phyloP scores from a whole-genome alignment of 768 basidiomycete species.

The Suillus sp. region DNA sequence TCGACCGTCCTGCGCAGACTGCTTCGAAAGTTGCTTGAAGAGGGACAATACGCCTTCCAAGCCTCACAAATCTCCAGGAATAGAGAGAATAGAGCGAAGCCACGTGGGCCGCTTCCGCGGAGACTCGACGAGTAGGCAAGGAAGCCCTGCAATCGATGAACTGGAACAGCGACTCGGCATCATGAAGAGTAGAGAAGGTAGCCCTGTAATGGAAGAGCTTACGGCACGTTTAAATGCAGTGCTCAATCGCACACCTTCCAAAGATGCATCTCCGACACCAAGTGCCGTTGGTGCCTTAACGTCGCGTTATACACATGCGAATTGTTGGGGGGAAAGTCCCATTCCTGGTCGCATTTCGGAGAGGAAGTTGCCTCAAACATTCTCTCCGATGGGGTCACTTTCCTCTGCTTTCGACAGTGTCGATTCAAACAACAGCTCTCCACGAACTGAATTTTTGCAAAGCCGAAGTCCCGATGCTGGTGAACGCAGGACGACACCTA shows the following conservation, averaged over 20 bases:
- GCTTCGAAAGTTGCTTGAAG: conserved; percentile 76
- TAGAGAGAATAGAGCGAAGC: conserved; percentile 32
- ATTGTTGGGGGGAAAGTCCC: conserved; percentile 23
- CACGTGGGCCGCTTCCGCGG: conserved; percentile 50
- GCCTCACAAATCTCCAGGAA: conserved; percentile 40
- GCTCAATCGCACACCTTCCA: conserved; percentile 36
- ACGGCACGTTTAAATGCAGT: conserved; percentile 45
- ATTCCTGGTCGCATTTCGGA: conserved; percentile 27
- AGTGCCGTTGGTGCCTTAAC: conserved; percentile 19
- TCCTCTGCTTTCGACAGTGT: conserved; percentile 11
- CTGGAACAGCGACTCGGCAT: conserved; percentile 64
- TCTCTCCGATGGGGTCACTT: conserved; percentile 9
- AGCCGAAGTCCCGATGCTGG: conserved; percentile 15
- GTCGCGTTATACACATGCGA: conserved; percentile 24
- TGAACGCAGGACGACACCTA: conserved; percentile 17
- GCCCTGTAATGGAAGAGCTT: conserved; percentile 55
- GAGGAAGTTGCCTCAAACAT: conserved; percentile 22
- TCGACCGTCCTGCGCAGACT: conserved; percentile 75
- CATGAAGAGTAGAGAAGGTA: conserved; percentile 52
- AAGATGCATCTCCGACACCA: conserved; percentile 31
- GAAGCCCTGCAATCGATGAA: conserved; percentile 65
- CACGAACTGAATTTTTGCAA: conserved; percentile 2
- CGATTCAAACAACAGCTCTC: conserved; percentile 7
- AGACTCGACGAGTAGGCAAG: conserved; percentile 48
- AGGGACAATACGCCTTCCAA: conserved; percentile 44